phyloP scores from a whole-genome alignment of 2,329 filamentous ascomycete species.

The Sporothrix pseudoabietina region DNA sequence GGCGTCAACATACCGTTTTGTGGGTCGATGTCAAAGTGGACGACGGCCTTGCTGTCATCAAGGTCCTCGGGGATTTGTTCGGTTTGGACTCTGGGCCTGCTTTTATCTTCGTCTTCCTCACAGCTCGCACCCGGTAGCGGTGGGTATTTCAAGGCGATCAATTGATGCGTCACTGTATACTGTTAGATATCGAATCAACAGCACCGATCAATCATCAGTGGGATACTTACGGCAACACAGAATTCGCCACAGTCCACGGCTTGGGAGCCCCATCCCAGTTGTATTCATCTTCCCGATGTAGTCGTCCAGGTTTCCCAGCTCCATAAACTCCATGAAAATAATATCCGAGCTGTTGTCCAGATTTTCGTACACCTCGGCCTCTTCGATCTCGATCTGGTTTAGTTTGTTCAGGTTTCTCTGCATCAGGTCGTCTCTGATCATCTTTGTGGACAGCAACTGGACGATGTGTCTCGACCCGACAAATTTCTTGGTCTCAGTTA shows the following conservation, averaged over 20 bases:
- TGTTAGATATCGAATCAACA: not conserved
- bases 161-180: conserved; percentile 11
- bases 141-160: conserved; percentile 25
- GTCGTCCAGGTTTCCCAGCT: not conserved
- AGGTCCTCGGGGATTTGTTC: not conserved
- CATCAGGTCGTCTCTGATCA: not conserved
- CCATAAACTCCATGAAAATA: conserved; percentile 27
- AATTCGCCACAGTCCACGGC: conserved; percentile 23
- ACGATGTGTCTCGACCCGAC: not conserved
- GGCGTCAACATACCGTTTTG: conserved; percentile 21
- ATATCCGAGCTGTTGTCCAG: not conserved
- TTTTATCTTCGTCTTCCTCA: not conserved
- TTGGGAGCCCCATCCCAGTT: not conserved
- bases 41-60: not conserved
- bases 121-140: not conserved
- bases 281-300: not conserved
- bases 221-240: conserved; percentile 25
- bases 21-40: conserved; percentile 32
- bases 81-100: not conserved
- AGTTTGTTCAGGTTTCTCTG: not conserved
- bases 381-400: not conserved
- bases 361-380: not conserved
- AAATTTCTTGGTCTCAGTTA: not conserved
- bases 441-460: not conserved
- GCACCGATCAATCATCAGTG: not conserved